Evolutionary conservation across 305 asterid genomes (phyloP).

Genomic region (Stenogyne calaminthoides): DNA sequence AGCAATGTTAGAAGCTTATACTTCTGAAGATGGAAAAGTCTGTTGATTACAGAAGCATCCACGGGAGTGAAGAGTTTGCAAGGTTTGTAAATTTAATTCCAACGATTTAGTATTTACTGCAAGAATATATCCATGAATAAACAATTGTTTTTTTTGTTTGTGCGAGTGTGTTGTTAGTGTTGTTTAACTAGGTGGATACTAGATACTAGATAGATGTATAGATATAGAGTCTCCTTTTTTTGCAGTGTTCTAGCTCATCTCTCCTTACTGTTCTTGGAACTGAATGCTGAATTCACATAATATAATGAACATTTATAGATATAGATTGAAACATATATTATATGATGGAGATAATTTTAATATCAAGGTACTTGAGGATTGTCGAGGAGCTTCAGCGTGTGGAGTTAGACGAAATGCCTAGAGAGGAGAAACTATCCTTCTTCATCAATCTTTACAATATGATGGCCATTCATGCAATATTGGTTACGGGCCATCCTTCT

Average conservation of each 20-base stretch:
- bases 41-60: slow-evolving; percentile 82
- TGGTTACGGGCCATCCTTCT: slow-evolving; percentile 75
- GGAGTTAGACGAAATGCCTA: slow-evolving; percentile 56
- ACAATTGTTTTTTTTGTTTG: neutral
- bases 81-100: slow-evolving; percentile 46
- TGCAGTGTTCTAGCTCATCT: neutral
- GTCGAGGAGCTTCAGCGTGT: slow-evolving; percentile 92
- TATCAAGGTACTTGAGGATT: slow-evolving; percentile 78
- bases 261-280: neutral
- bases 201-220: neutral
- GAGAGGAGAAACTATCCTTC: slow-evolving; percentile 89
- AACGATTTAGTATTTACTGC: neutral
- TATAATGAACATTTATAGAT: neutral
- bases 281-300: neutral
- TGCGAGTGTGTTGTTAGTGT: neutral
- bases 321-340: neutral
- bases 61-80: slow-evolving; percentile 93
- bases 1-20: slow-evolving; percentile 83
- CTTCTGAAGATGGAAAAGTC: slow-evolving; percentile 79
- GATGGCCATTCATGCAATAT: slow-evolving; percentile 86
- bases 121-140: neutral
- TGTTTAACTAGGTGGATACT: neutral
- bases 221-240: neutral
- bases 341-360: neutral
- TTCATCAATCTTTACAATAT: slow-evolving; percentile 82